These are phyloP conservation scores for Leishmania braziliensis DNA, from an alignment of 208 protist genomes.

Conservation along the genomic window DNA sequence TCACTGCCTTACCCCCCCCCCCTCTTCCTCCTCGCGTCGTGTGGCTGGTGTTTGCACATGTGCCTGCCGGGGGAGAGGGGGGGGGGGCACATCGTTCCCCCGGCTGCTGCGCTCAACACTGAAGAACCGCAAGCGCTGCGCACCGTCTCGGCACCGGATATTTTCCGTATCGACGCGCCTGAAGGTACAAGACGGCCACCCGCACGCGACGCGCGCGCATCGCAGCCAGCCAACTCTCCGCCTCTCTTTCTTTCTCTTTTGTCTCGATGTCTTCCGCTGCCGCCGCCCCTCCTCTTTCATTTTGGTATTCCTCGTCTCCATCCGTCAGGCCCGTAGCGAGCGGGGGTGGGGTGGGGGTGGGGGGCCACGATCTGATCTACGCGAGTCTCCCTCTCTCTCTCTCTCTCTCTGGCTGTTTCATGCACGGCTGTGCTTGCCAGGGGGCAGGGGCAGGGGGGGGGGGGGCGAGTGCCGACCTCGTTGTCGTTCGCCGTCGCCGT, in stretches of 20 bases:
- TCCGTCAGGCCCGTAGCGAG: not conserved
- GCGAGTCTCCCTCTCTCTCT: not conserved
- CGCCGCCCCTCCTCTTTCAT: not conserved
- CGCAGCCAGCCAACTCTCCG: not conserved
- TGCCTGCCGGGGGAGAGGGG: no score
- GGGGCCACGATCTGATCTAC: not conserved
- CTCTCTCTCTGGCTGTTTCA: constrained; percentile 1
- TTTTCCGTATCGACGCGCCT: not conserved
- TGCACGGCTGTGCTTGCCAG: not conserved
- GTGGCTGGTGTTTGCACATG: no score
- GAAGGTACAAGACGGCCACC: not conserved
- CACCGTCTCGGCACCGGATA: not conserved
- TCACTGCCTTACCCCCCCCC: no score
- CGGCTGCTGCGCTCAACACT: not conserved
- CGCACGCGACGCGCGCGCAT: not conserved
- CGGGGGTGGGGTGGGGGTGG: not conserved
- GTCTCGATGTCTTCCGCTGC: not conserved
- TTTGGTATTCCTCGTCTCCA: not conserved
- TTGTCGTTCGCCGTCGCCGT: not conserved
- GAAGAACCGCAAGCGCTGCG: not conserved
- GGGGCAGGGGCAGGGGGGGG: not conserved
- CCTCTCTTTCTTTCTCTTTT: not conserved
- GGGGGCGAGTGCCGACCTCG: not conserved
- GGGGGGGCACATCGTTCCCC: not conserved
- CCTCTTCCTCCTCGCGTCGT: no score